Conservation (phyloP, 352 stramenopile genomes). For the Globisporangium canariense region DNA sequence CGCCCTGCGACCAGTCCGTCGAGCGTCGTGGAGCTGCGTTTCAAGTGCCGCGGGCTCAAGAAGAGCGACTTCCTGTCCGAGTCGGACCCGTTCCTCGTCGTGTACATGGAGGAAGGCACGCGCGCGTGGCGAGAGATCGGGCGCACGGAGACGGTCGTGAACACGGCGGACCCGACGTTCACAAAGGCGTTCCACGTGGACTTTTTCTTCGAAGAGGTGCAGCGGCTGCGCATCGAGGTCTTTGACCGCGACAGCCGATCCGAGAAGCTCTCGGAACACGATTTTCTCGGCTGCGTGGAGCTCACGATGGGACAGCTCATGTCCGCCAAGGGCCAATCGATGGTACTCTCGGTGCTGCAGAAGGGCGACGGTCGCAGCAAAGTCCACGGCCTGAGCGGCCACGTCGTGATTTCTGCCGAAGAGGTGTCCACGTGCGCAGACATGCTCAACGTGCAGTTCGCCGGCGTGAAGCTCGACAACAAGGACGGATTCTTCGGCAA, state of each 20-base stretch:
- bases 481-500: conserved; percentile 79
- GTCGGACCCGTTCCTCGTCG: conserved; percentile 71
- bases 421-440: conserved; percentile 66
- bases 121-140: conserved; percentile 64
- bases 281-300: conserved; percentile 76
- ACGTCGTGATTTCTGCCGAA: conserved; percentile 67
- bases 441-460: conserved; percentile 59
- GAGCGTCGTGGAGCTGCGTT: conserved; percentile 66
- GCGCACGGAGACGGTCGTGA: conserved; percentile 73
- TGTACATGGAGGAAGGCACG: conserved; percentile 59
- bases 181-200: conserved; percentile 66
- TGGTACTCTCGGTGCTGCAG: conserved; percentile 53
- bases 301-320: conserved; percentile 79
- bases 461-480: conserved; percentile 64
- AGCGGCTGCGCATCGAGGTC: conserved; percentile 71
- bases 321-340: conserved; percentile 55
- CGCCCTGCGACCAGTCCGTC: conserved; percentile 21
- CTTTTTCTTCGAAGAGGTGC: conserved; percentile 82
- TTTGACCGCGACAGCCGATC: conserved; percentile 77
- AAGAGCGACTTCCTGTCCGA: conserved; percentile 68
- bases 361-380: conserved; percentile 33
- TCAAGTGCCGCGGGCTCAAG: conserved; percentile 68
- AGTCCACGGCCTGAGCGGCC: conserved; percentile 44
- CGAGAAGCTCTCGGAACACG: conserved; percentile 51
- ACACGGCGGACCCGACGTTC: conserved; percentile 67